Evolutionary conservation across 2,329 filamentous ascomycete genomes (phyloP), one percentile per base, ranked within the genome.

Genomic region (Incumbomyces delicatus): DNA sequence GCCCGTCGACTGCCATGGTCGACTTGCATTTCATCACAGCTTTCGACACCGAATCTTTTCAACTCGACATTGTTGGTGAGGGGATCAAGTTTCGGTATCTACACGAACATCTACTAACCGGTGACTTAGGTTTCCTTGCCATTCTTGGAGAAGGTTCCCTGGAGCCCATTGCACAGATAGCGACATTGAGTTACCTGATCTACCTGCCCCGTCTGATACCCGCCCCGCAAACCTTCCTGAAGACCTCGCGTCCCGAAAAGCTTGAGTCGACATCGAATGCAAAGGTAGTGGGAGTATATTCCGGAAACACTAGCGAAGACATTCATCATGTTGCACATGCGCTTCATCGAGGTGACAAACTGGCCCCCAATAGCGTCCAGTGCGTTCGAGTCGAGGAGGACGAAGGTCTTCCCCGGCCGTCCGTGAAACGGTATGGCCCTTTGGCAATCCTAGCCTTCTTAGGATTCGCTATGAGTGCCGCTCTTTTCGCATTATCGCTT

Each of bases 21-120:
- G 47, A 34, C 18, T 48, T 55, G 51, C 31, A 32, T 34, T 53
- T 55, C 38, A 55, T 56, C 43, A 38, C 49, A 6, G 17, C 16
- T 14, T 45, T 45, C 41, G 46, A 53, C 35, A 53, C 51, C 18
- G 51, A 61, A 10, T 58, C 66, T 41, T 64, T 75, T 42, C 71
- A 75, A 53, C 67, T 76, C 40, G 73, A 76, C 54, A 75, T 76
- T 40, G 73, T 76, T 49, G 73, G 73, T 61, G 31, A 49, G 54
- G 46, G 16, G n/a, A n/a, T 6, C 17, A 13, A 32, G 14, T 8
- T 37, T 22, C 14, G 17, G 34, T 14, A 29, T 7, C 17, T 20
- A 18, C n/a, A n/a, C 7, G 7, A 31, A 6, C 16, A 33, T 18
- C 43, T 17, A 14, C 27, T 34, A 20, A 34, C n/a, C 33, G 6